Percentiles rank a stretch among this genome's conserved stretches.
These are phyloP conservation scores for Pichia ethanolica DNA, from an alignment of 805 yeast species.

Conservation along the genomic window DNA sequence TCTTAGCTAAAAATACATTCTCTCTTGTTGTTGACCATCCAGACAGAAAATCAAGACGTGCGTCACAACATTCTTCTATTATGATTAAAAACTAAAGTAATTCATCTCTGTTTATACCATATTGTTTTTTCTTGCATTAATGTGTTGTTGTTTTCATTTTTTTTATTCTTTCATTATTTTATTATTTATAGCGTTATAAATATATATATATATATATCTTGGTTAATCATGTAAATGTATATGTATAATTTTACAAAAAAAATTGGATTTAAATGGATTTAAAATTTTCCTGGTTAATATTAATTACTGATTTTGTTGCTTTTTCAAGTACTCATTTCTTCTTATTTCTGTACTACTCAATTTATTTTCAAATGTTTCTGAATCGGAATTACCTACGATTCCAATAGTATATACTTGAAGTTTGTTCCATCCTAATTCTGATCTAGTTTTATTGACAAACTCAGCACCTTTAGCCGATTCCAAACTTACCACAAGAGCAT, in stretches of 20 bases:
- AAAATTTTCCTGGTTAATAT: too few species aligned
- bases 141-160: too few species aligned
- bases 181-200: too few species aligned
- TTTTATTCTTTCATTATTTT: too few species aligned
- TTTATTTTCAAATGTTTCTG: constrained; percentile 52
- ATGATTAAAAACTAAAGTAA: constrained; percentile 36
- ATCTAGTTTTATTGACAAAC: constrained; percentile 59
- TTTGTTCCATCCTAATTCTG: constrained; percentile 43
- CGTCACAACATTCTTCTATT: constrained; percentile 49
- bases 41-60: constrained; percentile 61
- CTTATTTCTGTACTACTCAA: constrained; percentile 81
- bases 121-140: too few species aligned
- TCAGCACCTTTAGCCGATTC: constrained; percentile 76
- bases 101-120: not conserved
- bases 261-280: too few species aligned
- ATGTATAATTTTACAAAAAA: too few species aligned
- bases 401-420: constrained; percentile 48
- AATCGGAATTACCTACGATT: constrained; percentile 53
- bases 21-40: constrained; percentile 81
- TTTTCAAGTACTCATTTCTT: constrained; percentile 26
- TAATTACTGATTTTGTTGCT: not conserved
- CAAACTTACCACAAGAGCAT: constrained; percentile 71
- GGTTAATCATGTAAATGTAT: too few species aligned
- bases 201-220: too few species aligned
- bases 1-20: constrained; percentile 21